Evolutionary conservation across 2,329 filamentous ascomycete species (phyloP).

Genomic region (Ascomycota sp.): DNA sequence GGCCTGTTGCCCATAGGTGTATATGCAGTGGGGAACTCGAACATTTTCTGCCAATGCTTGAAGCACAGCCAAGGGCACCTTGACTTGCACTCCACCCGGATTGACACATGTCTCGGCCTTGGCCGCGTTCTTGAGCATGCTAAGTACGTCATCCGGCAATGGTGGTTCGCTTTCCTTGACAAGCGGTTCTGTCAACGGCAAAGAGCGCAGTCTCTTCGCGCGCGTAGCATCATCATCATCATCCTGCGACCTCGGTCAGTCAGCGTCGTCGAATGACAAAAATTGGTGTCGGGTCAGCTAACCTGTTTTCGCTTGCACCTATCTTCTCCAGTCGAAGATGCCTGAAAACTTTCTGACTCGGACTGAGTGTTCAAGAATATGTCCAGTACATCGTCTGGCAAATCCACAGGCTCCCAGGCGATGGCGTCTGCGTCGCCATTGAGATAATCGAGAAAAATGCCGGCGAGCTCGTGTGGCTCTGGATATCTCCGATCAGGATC

Average conservation of each 20-base stretch:
- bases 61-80: slow-evolving; percentile 13
- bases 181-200: slow-evolving; percentile 5
- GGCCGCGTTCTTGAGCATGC: slow-evolving; percentile 8
- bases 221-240: slow-evolving; percentile 12
- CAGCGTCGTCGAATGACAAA: neutral
- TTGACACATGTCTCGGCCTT: slow-evolving; percentile 3
- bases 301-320: slow-evolving; percentile 28
- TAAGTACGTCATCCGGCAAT: slow-evolving; percentile 11
- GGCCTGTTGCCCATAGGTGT: too few species aligned
- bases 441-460: slow-evolving; percentile 24
- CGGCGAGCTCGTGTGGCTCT: slow-evolving; percentile 25
- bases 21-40: too few species aligned
- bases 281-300: slow-evolving; percentile 7
- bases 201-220: slow-evolving; percentile 10
- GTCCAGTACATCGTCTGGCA: slow-evolving; percentile 29
- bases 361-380: slow-evolving; percentile 20
- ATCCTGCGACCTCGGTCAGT: slow-evolving; percentile 8
- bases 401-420: slow-evolving; percentile 23
- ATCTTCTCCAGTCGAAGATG: slow-evolving; percentile 4
- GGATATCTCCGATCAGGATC: slow-evolving; percentile 17
- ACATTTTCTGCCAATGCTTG: slow-evolving; percentile 20
- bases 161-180: slow-evolving; percentile 10
- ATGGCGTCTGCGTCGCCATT: slow-evolving; percentile 16
- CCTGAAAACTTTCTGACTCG: slow-evolving; percentile 9
- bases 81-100: slow-evolving; percentile 6